phyloP scores from a whole-genome alignment of 2,329 filamentous ascomycete genomes.

The Alternaria sp. region DNA sequence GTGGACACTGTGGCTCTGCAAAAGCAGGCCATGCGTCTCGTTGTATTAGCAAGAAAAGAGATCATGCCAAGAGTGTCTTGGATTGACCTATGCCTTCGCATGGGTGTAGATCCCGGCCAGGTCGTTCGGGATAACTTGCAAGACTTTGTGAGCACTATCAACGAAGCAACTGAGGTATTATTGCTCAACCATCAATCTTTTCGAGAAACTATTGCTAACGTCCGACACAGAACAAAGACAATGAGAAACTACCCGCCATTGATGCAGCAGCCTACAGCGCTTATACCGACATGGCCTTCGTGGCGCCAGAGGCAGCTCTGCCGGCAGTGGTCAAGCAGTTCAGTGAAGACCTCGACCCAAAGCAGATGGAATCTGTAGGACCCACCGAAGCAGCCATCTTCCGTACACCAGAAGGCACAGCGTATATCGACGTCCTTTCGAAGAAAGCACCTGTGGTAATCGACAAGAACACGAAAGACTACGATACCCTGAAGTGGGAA shows the following conservation, averaged over 20 bases:
- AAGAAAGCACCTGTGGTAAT: conserved; percentile 77
- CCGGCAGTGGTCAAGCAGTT: conserved; percentile 78
- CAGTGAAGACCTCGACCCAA: conserved; percentile 72
- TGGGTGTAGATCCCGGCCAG: conserved; percentile 80
- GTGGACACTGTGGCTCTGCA: conserved; percentile 63
- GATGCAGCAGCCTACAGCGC: conserved; percentile 80
- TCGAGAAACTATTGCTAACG: neutral
- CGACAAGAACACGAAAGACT: conserved; percentile 92
- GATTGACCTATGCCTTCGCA: conserved; percentile 86
- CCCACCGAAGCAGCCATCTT: conserved; percentile 93
- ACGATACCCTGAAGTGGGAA: conserved; percentile 97
- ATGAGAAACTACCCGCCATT: conserved; percentile 48
- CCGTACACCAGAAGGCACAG: conserved; percentile 84
- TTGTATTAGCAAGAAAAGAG: conserved; percentile 79
- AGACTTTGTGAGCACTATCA: conserved; percentile 72
- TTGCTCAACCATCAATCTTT: conserved; percentile 32
- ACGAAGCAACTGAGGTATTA: conserved; percentile 62
- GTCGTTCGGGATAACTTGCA: conserved; percentile 71
- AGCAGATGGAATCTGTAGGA: conserved; percentile 74
- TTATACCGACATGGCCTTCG: conserved; percentile 89
- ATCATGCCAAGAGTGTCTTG: conserved; percentile 80
- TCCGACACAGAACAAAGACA: conserved; percentile 24
- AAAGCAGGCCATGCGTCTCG: conserved; percentile 74
- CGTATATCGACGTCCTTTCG: conserved; percentile 88
- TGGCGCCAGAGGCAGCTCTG: conserved; percentile 83